Conservation (phyloP, 139 green algal species). For the Marvania coccoides region DNA sequence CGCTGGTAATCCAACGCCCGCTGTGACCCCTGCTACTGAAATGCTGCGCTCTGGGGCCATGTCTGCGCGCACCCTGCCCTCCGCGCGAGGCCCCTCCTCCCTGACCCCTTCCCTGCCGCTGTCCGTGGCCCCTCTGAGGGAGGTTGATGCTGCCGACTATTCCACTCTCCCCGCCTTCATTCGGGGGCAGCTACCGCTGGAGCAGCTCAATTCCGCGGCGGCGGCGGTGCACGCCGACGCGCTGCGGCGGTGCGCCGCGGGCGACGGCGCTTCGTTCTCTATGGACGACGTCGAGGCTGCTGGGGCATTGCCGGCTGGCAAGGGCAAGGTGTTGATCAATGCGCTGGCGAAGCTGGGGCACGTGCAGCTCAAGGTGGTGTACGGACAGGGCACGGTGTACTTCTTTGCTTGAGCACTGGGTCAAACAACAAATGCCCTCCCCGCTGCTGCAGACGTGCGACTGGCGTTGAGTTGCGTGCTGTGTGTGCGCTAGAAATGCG, state of each 20-base stretch:
- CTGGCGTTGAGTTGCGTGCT: no score
- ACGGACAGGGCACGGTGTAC: slow-evolving; percentile 14
- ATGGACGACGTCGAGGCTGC: slow-evolving; percentile 15
- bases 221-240: neutral
- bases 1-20: neutral
- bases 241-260: neutral
- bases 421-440: no score
- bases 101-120: neutral
- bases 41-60: neutral
- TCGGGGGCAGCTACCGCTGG: slow-evolving; percentile 14
- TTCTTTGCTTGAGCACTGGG: no score
- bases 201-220: slow-evolving; percentile 5
- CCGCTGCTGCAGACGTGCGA: no score
- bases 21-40: neutral
- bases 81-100: neutral
- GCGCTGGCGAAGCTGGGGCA: slow-evolving; percentile 23
- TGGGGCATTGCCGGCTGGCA: slow-evolving; percentile 1
- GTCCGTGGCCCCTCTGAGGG: slow-evolving; percentile 1
- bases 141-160: slow-evolving; percentile 1
- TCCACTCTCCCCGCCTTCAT: slow-evolving; percentile 21
- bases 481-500: no score
- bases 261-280: neutral
- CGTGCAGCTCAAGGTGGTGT: slow-evolving; percentile 21
- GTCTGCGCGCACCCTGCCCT: neutral
- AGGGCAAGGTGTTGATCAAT: slow-evolving; percentile 24